phyloP scores from a whole-genome alignment of 176 grass and related monocot species.

The Bromus sterilis region DNA sequence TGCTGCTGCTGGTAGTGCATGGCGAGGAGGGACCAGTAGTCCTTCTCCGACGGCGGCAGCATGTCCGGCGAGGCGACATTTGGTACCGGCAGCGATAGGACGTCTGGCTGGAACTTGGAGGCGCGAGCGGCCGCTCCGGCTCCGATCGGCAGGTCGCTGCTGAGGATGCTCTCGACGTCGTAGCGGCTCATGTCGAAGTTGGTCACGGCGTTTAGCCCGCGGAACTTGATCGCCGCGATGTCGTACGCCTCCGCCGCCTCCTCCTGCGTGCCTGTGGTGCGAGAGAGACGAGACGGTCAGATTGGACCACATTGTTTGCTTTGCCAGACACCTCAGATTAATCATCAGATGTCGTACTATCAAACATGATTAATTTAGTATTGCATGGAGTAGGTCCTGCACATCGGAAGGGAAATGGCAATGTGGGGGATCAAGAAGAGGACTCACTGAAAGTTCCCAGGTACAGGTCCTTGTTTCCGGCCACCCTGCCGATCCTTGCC shows the following conservation, averaged over 20 bases:
- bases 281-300: background rate
- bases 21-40: constrained; percentile 65
- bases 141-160: constrained; percentile 63
- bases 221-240: constrained; percentile 92
- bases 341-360: background rate
- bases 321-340: background rate
- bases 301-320: background rate
- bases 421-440: constrained; percentile 7
- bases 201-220: constrained; percentile 79
- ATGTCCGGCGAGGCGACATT: background rate
- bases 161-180: constrained; percentile 87
- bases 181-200: constrained; percentile 98
- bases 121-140: constrained; percentile 16
- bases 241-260: constrained; percentile 93
- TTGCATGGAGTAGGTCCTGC: too few species aligned
- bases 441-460: constrained; percentile 86
- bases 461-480: constrained; percentile 98
- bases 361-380: background rate
- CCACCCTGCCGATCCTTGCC: constrained; percentile 89
- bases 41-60: constrained; percentile 39
- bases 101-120: constrained; percentile 24
- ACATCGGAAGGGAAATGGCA: background rate
- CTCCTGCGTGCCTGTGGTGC: constrained; percentile 70
- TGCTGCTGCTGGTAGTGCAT: constrained; percentile 66
- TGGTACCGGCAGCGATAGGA: background rate